Percentiles rank a stretch among this genome's conserved stretches.
These are phyloP conservation scores for Entamoeba invadens DNA, from an alignment of 208 protist genomes.

Conservation along the genomic window DNA sequence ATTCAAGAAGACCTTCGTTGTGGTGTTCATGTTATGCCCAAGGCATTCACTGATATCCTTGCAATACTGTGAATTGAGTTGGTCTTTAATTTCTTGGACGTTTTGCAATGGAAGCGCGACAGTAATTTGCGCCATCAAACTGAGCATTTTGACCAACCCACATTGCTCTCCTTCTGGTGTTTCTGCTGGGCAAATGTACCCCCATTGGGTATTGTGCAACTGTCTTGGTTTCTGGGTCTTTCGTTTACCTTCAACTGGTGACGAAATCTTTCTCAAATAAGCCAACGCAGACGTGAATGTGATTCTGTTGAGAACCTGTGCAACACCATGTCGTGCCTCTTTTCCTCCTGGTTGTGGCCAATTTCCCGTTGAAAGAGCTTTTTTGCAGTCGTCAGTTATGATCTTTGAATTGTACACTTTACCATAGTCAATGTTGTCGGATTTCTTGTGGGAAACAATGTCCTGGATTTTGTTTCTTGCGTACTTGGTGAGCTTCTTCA, in stretches of 20 bases:
- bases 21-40: conserved; percentile 17
- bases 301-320: conserved; percentile 78
- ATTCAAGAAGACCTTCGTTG: conserved; percentile 36
- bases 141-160: conserved; percentile 97
- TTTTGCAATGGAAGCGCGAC: conserved; percentile 48
- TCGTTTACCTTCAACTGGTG: conserved; percentile 92
- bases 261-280: conserved; percentile 95
- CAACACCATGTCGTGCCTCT: conserved; percentile 71
- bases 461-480: conserved; percentile 21
- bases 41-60: conserved; percentile 45
- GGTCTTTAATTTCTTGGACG: background rate
- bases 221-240: conserved; percentile 76
- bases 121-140: conserved; percentile 88
- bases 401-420: conserved; percentile 68
- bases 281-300: conserved; percentile 90
- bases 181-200: conserved; percentile 97
- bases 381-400: conserved; percentile 80
- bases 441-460: conserved; percentile 65
- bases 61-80: background rate
- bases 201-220: conserved; percentile 93
- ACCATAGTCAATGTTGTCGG: conserved; percentile 64
- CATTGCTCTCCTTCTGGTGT: conserved; percentile 92
- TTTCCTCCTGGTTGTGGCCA: conserved; percentile 86
- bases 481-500: conserved; percentile 56
- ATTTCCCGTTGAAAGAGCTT: conserved; percentile 82